Evolutionary conservation across 495 filamentous ascomycete genomes (phyloP).

Genomic region (Aspergillus bertholletiae): DNA sequence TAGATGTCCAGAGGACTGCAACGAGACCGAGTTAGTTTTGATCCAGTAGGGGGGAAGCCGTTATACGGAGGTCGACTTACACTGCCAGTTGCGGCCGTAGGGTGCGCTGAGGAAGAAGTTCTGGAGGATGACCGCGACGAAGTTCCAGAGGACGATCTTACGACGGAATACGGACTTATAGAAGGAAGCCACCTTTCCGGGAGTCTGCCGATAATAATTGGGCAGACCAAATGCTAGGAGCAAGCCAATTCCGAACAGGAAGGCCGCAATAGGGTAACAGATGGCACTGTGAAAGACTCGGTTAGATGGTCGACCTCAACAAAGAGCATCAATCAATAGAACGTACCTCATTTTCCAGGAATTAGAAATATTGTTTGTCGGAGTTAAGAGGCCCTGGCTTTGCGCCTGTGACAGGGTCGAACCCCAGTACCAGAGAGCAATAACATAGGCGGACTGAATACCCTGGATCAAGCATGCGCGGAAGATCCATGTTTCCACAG

Average conservation of each 20-base stretch:
- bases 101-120: constrained; percentile 48
- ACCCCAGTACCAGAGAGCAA: constrained; percentile 52
- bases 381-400: constrained; percentile 25
- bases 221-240: constrained; percentile 41
- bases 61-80: no score
- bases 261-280: constrained; percentile 37
- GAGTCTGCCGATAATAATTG: constrained; percentile 54
- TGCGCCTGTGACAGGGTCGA: constrained; percentile 35
- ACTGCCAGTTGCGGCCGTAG: constrained; percentile 48
- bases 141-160: constrained; percentile 49
- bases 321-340: no score
- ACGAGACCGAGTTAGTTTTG: neutral
- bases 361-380: constrained; percentile 30
- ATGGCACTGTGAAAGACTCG: constrained; percentile 23
- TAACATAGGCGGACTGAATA: constrained; percentile 45
- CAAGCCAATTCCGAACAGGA: constrained; percentile 37
- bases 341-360: constrained; percentile 45
- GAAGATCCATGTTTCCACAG: constrained; percentile 47
- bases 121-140: constrained; percentile 42
- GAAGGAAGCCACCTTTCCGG: constrained; percentile 61
- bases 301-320: neutral
- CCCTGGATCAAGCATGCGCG: constrained; percentile 48
- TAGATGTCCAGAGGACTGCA: constrained; percentile 42
- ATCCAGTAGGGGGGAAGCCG: neutral
- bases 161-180: constrained; percentile 42